Evolutionary conservation across 2,329 filamentous ascomycete species (phyloP), one percentile per base, ranked within the genome.

Genomic region (Diaporthe batatas): DNA sequence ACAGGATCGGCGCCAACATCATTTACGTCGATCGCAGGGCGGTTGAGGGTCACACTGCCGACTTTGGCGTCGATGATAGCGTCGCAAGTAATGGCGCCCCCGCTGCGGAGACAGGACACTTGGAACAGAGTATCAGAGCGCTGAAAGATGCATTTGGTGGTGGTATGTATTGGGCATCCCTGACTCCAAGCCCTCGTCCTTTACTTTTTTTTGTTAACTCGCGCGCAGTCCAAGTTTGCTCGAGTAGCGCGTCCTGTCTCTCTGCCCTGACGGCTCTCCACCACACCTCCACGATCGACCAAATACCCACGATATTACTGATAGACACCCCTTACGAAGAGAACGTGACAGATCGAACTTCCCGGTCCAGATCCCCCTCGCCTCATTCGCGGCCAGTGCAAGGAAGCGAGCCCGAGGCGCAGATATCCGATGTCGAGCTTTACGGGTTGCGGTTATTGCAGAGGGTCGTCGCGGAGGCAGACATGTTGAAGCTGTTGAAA

Each of bases 11-110:
- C 73, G 90, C 88, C 80, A 87, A 90, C 80, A 85, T 91, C 76
- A 87, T 91, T 75, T 91, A 90, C 76, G 88, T 91, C 77, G 87
- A 90, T 82, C 87, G 87, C 78, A 82, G 84, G 74, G 85, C 88
- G 75, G 82, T 81, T 76, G 80, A 85, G 74, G 84, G 89, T 77
- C 44, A 68, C 36, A 55, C 72, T 67, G 49, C 82, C 72, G 82
- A 82, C 59, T 79, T 75, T 75, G 62, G 76, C 36, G 75, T 74
- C 71, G 71, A 68, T 62, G 72, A 74, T 62, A 72, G 77, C 51
- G 74, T 76, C 49, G 76, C 77, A 53, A 75, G 76, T 51, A 75
- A 77, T 55, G 71, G 72, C 69, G 70, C 72, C 25, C 74, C 76
- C 49, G 80, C 81, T 72, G 81, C 82, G 78, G 83, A 84, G 70